Conservation (phyloP, 2,329 filamentous ascomycete genomes). For the Neurospora sp. region DNA sequence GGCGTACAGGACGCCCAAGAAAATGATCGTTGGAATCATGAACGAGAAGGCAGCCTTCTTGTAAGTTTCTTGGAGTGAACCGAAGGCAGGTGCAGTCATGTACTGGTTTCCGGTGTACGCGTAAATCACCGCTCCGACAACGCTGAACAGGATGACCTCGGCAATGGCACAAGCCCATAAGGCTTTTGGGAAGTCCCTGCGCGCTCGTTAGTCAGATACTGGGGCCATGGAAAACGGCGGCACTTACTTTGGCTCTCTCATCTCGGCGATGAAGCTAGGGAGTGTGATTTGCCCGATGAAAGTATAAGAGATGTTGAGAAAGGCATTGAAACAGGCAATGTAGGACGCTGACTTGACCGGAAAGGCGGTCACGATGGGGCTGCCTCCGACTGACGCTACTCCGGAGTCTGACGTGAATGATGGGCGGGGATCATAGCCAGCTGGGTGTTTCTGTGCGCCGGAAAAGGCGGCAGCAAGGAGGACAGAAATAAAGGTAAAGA, state of each 20-base stretch:
- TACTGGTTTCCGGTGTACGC: slow-evolving; percentile 86
- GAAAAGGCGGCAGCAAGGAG: slow-evolving; percentile 76
- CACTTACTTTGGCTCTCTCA: slow-evolving; percentile 52
- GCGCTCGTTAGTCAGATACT: neutral
- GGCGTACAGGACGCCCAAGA: slow-evolving; percentile 83
- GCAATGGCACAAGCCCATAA: slow-evolving; percentile 84
- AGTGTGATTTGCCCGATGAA: slow-evolving; percentile 94
- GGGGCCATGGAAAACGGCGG: neutral
- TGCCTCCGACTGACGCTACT: slow-evolving; percentile 34
- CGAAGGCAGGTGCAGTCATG: slow-evolving; percentile 79
- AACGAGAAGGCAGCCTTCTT: slow-evolving; percentile 89
- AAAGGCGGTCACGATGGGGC: slow-evolving; percentile 58
- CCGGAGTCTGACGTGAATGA: slow-evolving; percentile 25
- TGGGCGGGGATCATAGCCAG: slow-evolving; percentile 47
- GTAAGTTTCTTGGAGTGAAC: slow-evolving; percentile 66
- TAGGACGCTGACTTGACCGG: slow-evolving; percentile 67
- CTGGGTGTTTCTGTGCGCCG: slow-evolving; percentile 64
- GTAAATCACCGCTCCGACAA: slow-evolving; percentile 75
- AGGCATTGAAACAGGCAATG: slow-evolving; percentile 73
- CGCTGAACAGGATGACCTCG: slow-evolving; percentile 75
- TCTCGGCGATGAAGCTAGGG: slow-evolving; percentile 91
- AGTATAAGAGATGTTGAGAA: slow-evolving; percentile 92
- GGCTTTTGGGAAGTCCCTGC: slow-evolving; percentile 80
- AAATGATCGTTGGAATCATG: slow-evolving; percentile 92
- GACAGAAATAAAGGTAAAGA: slow-evolving; percentile 86